Evolutionary conservation across 495 filamentous ascomycete species (phyloP).

Genomic region (Lentithecium fluviatile): DNA sequence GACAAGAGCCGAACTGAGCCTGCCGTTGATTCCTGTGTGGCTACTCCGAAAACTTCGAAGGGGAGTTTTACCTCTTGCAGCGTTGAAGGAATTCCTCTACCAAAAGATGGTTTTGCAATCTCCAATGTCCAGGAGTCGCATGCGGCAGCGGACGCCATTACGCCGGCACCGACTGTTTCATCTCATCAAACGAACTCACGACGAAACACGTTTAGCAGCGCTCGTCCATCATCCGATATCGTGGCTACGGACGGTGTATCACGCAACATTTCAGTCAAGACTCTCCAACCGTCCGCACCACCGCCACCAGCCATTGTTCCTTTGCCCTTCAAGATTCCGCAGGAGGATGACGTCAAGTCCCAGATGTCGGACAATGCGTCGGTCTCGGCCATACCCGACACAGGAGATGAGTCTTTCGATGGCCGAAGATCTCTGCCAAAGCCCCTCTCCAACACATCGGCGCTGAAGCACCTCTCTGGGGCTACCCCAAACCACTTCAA

Average conservation of each 20-base stretch:
- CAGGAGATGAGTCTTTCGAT: conserved; percentile 43
- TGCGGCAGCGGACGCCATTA: conserved; percentile 15
- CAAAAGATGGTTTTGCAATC: too few species aligned
- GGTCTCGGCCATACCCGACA: conserved; percentile 56
- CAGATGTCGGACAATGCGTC: conserved; percentile 54
- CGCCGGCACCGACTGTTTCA: neutral
- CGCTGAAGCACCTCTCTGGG: conserved; percentile 51
- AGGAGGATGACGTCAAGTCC: conserved; percentile 42
- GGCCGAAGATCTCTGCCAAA: conserved; percentile 40
- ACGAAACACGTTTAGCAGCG: conserved; percentile 7
- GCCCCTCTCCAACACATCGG: conserved; percentile 50
- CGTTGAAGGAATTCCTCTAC: too few species aligned
- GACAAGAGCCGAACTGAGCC: conserved; percentile 54
- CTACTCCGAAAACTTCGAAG: conserved; percentile 50
- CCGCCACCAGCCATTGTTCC: conserved; percentile 41
- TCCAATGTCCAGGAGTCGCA: conserved; percentile 33
- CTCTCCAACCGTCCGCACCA: conserved; percentile 25
- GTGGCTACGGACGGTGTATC: neutral
- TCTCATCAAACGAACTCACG: neutral
- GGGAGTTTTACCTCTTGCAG: too few species aligned
- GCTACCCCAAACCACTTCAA: conserved; percentile 35
- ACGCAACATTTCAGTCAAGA: neutral
- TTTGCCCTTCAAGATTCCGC: conserved; percentile 60
- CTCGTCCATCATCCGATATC: conserved; percentile 21
- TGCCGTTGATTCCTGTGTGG: conserved; percentile 53